Conservation (phyloP, 2,329 filamentous ascomycete species). For the Colletotrichum sojae region DNA sequence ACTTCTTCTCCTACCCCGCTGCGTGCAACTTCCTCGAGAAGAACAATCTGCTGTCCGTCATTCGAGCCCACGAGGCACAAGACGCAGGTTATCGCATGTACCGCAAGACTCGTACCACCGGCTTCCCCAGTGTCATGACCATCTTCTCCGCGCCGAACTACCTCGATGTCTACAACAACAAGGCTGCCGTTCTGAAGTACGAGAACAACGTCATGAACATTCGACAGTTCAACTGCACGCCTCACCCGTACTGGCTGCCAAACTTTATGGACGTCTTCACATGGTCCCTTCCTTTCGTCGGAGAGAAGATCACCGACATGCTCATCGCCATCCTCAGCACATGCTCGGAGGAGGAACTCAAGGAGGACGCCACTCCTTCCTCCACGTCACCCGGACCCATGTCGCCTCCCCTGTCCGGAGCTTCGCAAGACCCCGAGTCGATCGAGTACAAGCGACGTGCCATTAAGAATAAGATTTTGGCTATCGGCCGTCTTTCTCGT, state of each 20-base stretch:
- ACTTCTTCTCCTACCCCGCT: conserved; percentile 98
- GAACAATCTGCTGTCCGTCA: conserved; percentile 97
- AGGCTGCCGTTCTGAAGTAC: conserved; percentile 98
- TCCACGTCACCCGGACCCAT: conserved; percentile 77
- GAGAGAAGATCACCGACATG: conserved; percentile 99
- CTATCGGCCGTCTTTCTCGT: conserved; percentile 94
- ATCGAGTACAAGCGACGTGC: conserved; percentile 95
- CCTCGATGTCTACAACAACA: conserved; percentile 99
- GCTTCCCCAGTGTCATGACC: conserved; percentile 99
- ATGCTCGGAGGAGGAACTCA: conserved; percentile 98
- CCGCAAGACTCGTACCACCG: conserved; percentile 96
- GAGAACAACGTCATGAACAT: conserved; percentile 99
- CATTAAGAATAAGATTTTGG: conserved; percentile 99
- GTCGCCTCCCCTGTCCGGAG: conserved; percentile 76
- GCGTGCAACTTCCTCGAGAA: conserved; percentile 98
- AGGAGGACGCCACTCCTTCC: conserved; percentile 87
- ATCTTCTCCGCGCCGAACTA: conserved; percentile 99
- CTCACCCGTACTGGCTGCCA: conserved; percentile 98
- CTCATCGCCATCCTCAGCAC: conserved; percentile 98
- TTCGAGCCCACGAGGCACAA: conserved; percentile 97
- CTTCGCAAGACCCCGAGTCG: conserved; percentile 80
- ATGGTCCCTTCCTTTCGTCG: conserved; percentile 99
- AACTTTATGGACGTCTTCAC: conserved; percentile 99
- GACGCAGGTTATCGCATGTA: conserved; percentile 99
- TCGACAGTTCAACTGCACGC: conserved; percentile 99